These are phyloP conservation scores for Radiomyces spectabilis DNA, from an alignment of 192 early-diverging fungal species.

Conservation along the genomic window DNA sequence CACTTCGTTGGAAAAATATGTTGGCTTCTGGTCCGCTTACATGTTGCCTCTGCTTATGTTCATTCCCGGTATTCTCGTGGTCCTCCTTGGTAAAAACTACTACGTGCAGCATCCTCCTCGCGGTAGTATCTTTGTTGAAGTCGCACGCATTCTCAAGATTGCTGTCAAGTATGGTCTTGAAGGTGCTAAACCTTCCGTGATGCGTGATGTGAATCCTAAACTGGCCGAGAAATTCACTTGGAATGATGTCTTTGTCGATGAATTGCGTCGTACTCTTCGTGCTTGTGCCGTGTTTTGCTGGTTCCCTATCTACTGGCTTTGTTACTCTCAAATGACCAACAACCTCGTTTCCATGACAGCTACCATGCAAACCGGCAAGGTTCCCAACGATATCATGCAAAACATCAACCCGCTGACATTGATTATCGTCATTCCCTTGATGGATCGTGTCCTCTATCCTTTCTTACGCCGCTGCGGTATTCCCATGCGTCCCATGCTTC, in stretches of 20 bases:
- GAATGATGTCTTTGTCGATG: constrained; percentile 68
- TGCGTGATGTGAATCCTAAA: constrained; percentile 19
- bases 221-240: constrained; percentile 31
- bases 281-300: constrained; percentile 64
- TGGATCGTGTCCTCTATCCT: constrained; percentile 58
- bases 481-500: constrained; percentile 47
- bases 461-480: constrained; percentile 39
- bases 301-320: constrained; percentile 71
- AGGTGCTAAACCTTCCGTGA: constrained; percentile 52
- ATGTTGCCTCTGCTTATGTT: constrained; percentile 51
- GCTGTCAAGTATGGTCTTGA: constrained; percentile 24
- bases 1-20: constrained; percentile 49
- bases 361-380: constrained; percentile 44
- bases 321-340: constrained; percentile 55
- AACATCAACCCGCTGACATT: constrained; percentile 58
- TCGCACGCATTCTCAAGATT: constrained; percentile 31
- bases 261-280: constrained; percentile 48
- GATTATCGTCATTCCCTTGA: constrained; percentile 62
- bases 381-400: constrained; percentile 61
- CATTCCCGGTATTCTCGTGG: constrained; percentile 36
- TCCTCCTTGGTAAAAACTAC: constrained; percentile 39
- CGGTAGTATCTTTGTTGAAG: constrained; percentile 51
- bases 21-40: constrained; percentile 51
- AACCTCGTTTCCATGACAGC: constrained; percentile 57
- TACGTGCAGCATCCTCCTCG: constrained; percentile 50